Base-by-base conservation (phyloP, 106 monocot species). In the Apostasia ramifera region DNA sequence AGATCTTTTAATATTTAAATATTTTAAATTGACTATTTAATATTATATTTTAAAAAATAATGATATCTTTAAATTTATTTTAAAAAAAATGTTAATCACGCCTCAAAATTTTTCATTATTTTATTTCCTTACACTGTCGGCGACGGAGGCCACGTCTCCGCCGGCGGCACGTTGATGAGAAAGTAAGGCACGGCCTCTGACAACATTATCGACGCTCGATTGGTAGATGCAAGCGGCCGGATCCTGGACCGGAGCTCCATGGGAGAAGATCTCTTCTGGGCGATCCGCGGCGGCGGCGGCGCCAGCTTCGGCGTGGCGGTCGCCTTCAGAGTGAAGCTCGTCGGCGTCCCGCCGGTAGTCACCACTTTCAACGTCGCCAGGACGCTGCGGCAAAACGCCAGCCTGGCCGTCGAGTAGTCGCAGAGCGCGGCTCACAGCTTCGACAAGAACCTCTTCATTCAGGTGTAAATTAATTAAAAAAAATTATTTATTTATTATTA, bases 191-290 rank as follows among this genome's bases (percentile, higher is more conserved):
- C 57, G 4, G 60, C 81, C 0, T 70, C 78, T 26, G 81, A 88
- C 53, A 78, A 84, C 51, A 53, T 88, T 49, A 37, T 81, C 40
- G 86, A 82, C 13, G 82, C 76, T 1, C 57, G 42, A 2, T 2
- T 86, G 0, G 81, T 84, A 5, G 61, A 81, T 44, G 63, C 61
- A 3, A 47, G 61, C n/a, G 87, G 83, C 6, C 41, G 51, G n/a
- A 3, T 88, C 8, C 70, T 81, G 1, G 66, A 78, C 41, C 38
- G 81, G 38, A 67, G 49, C 37, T 41, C 72, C 49, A 88, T 88
- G 88, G 88, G 84, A 5, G 84, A 84, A 68, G 84, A 88, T 51
- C 49, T 76, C 49, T 88, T 88, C 66, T 88, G 88, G 88, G 88
- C 81, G 2, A 73, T 88, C 0, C 61, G 88, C 11, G 86, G 86